These are phyloP conservation scores for Trichoderma sp. DNA, from an alignment of 2,329 filamentous ascomycete species.

Conservation along the genomic window DNA sequence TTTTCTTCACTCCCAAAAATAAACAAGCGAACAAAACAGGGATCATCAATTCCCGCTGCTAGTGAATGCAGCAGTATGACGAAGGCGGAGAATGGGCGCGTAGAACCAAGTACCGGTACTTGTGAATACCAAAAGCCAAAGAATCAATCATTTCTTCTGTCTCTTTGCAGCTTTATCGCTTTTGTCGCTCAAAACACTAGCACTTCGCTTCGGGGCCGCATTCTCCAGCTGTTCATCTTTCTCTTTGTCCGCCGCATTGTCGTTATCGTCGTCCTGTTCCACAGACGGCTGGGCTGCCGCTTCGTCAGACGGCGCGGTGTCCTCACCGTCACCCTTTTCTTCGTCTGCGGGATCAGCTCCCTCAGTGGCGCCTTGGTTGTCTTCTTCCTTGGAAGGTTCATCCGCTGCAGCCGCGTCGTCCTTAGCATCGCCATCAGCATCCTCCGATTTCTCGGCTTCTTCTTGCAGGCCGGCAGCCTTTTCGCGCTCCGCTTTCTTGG, in stretches of 20 bases:
- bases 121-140: constrained; percentile 26
- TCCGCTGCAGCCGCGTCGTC: constrained; percentile 25
- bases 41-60: background rate
- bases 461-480: constrained; percentile 37
- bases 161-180: constrained; percentile 66
- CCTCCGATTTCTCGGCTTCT: constrained; percentile 17
- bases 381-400: constrained; percentile 29
- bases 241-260: constrained; percentile 31
- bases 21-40: background rate
- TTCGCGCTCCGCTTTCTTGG: constrained; percentile 57
- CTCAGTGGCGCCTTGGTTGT: constrained; percentile 29
- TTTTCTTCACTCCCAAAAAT: background rate
- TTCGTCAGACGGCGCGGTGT: constrained; percentile 10
- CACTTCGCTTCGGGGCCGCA: constrained; percentile 71
- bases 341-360: constrained; percentile 26
- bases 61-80: background rate
- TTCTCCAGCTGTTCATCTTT: constrained; percentile 41
- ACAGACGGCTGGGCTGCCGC: constrained; percentile 29
- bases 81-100: constrained; percentile 25
- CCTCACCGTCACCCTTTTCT: constrained; percentile 27
- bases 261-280: constrained; percentile 35
- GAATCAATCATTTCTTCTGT: constrained; percentile 52
- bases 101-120: constrained; percentile 31
- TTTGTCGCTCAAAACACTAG: constrained; percentile 72
- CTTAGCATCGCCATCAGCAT: constrained; percentile 26